Percentiles rank a stretch among this genome's conserved stretches.
phyloP scores from a whole-genome alignment of 116 monocot species.

The Posidonia oceanica region DNA sequence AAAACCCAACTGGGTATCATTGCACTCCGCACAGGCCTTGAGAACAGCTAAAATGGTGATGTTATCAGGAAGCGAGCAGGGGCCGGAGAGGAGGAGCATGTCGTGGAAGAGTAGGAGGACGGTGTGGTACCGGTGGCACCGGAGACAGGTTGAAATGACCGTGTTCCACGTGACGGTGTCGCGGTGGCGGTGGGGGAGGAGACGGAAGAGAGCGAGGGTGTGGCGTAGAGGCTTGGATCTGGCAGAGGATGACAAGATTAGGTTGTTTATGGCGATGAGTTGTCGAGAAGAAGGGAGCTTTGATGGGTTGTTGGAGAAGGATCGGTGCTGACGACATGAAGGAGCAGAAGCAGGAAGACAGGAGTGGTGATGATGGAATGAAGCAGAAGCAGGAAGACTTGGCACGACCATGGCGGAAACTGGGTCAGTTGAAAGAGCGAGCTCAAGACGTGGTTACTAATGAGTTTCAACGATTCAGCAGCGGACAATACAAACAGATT shows the following conservation, averaged over 20 bases:
- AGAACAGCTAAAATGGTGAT: conserved; percentile 29
- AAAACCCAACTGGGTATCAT: not conserved
- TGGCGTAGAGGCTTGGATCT: conserved; percentile 15
- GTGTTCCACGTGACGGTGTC: conserved; percentile 52
- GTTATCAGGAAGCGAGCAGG: conserved; percentile 13
- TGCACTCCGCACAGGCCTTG: conserved; percentile 12
- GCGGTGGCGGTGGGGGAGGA: conserved; percentile 18
- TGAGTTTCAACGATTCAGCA: no score
- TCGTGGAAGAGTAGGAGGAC: conserved; percentile 32
- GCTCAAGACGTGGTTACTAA: no score
- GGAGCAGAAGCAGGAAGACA: no score
- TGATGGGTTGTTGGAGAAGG: not conserved
- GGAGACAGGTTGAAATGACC: conserved; percentile 37
- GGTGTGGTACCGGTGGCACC: conserved; percentile 2
- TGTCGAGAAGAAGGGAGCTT: not conserved
- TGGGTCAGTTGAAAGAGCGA: no score
- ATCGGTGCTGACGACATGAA: not conserved
- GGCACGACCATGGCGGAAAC: no score
- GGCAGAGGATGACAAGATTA: conserved; percentile 26
- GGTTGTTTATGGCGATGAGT: conserved; percentile 10
- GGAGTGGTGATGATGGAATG: no score
- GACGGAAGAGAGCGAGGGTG: conserved; percentile 28
- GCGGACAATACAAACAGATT: no score
- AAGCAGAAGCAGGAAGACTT: no score
- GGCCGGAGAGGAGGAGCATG: conserved; percentile 20